phyloP scores from a whole-genome alignment of 768 basidiomycete genomes.

The Sporobolomyces phaffii region DNA sequence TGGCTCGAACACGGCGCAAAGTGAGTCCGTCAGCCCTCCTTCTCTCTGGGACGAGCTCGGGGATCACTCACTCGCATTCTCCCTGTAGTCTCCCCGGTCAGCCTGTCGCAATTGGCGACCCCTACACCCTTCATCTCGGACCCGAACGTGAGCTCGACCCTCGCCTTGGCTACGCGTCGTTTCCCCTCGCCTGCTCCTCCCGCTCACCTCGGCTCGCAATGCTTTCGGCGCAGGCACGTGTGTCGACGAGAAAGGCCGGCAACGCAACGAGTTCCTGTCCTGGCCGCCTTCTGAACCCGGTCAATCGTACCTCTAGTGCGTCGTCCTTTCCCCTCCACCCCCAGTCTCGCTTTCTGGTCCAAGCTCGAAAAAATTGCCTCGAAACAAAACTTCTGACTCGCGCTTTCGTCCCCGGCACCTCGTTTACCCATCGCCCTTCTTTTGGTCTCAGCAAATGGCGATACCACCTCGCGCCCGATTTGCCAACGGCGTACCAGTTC shows the following conservation, averaged over 20 bases:
- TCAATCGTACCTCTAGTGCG: conserved; percentile 21
- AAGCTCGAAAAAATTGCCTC: too few species aligned
- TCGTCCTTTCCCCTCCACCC: background rate
- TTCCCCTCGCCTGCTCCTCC: too few species aligned
- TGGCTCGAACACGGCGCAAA: conserved; percentile 15
- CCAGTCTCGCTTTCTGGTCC: too few species aligned
- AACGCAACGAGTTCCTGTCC: conserved; percentile 21
- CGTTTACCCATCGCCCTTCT: too few species aligned
- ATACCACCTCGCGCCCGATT: conserved; percentile 12
- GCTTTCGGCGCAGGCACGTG: background rate
- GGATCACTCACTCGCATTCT: background rate
- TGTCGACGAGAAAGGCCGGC: conserved; percentile 15
- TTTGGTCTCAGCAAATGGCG: conserved; percentile 15
- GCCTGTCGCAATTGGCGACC: background rate
- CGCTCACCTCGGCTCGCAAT: too few species aligned
- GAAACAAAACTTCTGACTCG: too few species aligned
- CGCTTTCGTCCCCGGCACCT: background rate
- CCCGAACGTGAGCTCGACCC: conserved; percentile 3
- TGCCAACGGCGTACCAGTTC: conserved; percentile 28
- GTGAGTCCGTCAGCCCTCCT: background rate
- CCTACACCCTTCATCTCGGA: conserved; percentile 17
- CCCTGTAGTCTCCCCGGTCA: conserved; percentile 11
- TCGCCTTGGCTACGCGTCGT: background rate
- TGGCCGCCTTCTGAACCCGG: conserved; percentile 22
- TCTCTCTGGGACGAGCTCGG: background rate